Evolutionary conservation across 139 green algal genomes (phyloP).

Genomic region (Picochlorum sp.): DNA sequence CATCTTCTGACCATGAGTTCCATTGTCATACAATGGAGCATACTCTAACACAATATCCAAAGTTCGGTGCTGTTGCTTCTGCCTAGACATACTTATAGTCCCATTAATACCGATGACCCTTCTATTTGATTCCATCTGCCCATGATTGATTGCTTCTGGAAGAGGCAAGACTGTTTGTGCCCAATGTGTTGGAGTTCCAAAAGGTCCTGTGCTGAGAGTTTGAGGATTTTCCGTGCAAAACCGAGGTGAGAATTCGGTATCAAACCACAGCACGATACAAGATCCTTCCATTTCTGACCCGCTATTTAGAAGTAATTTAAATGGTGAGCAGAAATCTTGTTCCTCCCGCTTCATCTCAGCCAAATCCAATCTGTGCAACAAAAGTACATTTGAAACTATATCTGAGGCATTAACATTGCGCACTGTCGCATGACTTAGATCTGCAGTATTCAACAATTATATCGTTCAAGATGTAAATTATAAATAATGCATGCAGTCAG

Average conservation of each 20-base stretch:
- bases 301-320: conserved; percentile 50
- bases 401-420: too few relatives aligned
- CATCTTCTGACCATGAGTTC: conserved; percentile 2
- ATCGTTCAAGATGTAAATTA: too few relatives aligned
- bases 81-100: conserved; percentile 56
- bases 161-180: conserved; percentile 80
- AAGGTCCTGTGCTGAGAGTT: conserved; percentile 69
- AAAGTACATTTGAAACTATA: too few relatives aligned
- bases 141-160: conserved; percentile 34
- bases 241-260: conserved; percentile 71
- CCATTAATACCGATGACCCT: conserved; percentile 32
- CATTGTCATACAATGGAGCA: conserved; percentile 8
- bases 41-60: conserved; percentile 67
- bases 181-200: conserved; percentile 74
- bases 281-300: conserved; percentile 21
- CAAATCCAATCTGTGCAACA: conserved; percentile 55
- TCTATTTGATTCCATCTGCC: background rate
- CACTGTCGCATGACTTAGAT: too few relatives aligned
- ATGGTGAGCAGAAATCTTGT: conserved; percentile 76
- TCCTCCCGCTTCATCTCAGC: conserved; percentile 58
- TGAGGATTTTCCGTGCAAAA: conserved; percentile 68
- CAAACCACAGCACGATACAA: conserved; percentile 90
- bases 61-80: conserved; percentile 39
- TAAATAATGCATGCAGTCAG: too few relatives aligned
- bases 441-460: too few relatives aligned